phyloP scores from a whole-genome alignment of 2,329 filamentous ascomycete genomes.

The Arthrinium phaeospermum region DNA sequence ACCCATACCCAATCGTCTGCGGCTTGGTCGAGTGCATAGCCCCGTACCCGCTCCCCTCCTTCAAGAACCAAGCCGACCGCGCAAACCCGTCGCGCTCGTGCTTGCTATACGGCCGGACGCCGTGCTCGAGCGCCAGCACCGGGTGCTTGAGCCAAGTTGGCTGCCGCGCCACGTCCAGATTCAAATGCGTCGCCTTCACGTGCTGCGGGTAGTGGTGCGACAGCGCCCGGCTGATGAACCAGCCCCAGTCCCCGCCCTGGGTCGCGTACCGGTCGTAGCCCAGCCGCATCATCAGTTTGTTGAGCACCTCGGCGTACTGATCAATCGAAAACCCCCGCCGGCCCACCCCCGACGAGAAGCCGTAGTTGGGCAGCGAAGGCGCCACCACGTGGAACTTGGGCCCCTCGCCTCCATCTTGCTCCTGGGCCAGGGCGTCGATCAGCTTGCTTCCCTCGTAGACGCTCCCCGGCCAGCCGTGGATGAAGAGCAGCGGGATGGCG shows the following conservation, averaged over 20 bases:
- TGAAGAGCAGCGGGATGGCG: slow-evolving; percentile 33
- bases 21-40: slow-evolving; percentile 69
- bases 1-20: slow-evolving; percentile 71
- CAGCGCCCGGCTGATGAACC: slow-evolving; percentile 65
- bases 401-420: slow-evolving; percentile 21
- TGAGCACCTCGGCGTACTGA: slow-evolving; percentile 64
- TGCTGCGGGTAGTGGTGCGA: slow-evolving; percentile 66
- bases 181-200: slow-evolving; percentile 57
- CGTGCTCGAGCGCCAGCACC: slow-evolving; percentile 19
- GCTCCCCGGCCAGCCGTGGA: slow-evolving; percentile 57
- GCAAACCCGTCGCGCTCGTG: slow-evolving; percentile 54
- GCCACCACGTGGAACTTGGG: slow-evolving; percentile 51
- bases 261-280: slow-evolving; percentile 62
- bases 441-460: slow-evolving; percentile 66
- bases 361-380: slow-evolving; percentile 53
- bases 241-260: slow-evolving; percentile 75
- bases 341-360: slow-evolving; percentile 44
- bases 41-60: slow-evolving; percentile 62
- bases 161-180: slow-evolving; percentile 16
- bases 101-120: slow-evolving; percentile 51
- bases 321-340: slow-evolving; percentile 59
- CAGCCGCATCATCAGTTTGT: slow-evolving; percentile 65
- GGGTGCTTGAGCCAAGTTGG: slow-evolving; percentile 10
- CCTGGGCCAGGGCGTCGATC: slow-evolving; percentile 44
- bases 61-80: slow-evolving; percentile 58